Conservation (phyloP, 371 early-diverging fungal genomes). For the Mucor piriformis region DNA sequence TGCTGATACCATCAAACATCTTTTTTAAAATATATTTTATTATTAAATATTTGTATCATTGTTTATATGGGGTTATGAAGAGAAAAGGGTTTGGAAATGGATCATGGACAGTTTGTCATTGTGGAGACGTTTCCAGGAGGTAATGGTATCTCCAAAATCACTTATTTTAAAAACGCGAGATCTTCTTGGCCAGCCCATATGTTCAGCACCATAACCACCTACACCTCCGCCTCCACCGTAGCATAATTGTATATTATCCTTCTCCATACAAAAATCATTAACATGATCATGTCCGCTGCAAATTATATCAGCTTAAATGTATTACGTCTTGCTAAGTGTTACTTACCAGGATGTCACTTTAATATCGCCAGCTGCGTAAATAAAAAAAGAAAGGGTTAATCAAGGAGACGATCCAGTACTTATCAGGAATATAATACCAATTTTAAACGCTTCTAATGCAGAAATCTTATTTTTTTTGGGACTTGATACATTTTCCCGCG, state of each 20-base stretch:
- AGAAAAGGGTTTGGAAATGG: conserved; percentile 43
- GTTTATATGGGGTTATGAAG: too few species aligned
- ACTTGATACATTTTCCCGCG: conserved; percentile 44
- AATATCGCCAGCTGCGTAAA: conserved; percentile 33
- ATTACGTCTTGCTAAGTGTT: not conserved
- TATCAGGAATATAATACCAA: conserved; percentile 18
- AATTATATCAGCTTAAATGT: not conserved
- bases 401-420: not conserved
- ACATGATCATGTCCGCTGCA: conserved; percentile 55
- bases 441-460: conserved; percentile 28
- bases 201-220: conserved; percentile 53
- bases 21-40: conserved; percentile 1
- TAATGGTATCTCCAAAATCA: conserved; percentile 38
- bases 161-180: conserved; percentile 50
- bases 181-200: conserved; percentile 49
- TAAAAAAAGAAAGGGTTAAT: not conserved
- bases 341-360: conserved; percentile 34
- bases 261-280: conserved; percentile 57
- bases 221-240: conserved; percentile 59
- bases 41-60: too few species aligned
- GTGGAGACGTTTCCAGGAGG: conserved; percentile 56
- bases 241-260: conserved; percentile 48
- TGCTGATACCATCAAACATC: conserved; percentile 1
- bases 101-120: conserved; percentile 41
- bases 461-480: conserved; percentile 27